Evolutionary conservation across 2,329 filamentous ascomycete species (phyloP), one percentile per base, ranked within the genome.

Genomic region (Colletotrichum destructivum): DNA sequence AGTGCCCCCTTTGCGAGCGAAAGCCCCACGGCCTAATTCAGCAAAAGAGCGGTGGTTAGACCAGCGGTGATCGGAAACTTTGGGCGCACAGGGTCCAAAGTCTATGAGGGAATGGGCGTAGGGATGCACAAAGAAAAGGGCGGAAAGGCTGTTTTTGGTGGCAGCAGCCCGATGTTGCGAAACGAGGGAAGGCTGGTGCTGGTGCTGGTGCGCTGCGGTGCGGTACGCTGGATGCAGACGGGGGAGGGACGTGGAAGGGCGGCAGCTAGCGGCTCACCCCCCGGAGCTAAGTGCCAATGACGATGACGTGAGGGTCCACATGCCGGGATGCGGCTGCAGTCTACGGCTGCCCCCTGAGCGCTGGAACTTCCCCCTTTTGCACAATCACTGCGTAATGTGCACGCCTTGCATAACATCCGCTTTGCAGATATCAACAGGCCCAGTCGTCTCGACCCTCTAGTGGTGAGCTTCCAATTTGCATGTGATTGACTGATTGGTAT

Each of bases 221-320:
- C 56, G 42, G 26, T 54, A 40, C 57, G 49, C 47, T 51, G 55
- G 49, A 15, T 42, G 47, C 67, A 49, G 55, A 54, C 51, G 40
- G 35, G 16, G 21, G 46, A 62, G 47, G 35, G 60, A 26, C 60
- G 46, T 65, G 66, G 62, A 35, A 11, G 55, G 55, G 16, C 42
- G 35, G 54, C 46, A 66, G 56, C 62, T 70, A 56, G 64, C 40
- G 23, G 67, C 46, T 35, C 35, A 62, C 49, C 44, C 56, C 57
- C 69, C 35, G 52, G 47, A 69, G 65, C 69, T 72, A 59, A 46
- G 65, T 38, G 69, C 69, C 47, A 72, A 64, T 72, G 40, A 55
- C 59, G 69, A 72, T 69, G 69, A 71, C 65, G 69, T 72, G 66
- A 69, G 31, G 59, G 16, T 55, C 59, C 69, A 59, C 69, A 72